Percentiles rank a stretch among this genome's conserved stretches.
Conservation (phyloP, 2,329 filamentous ascomycete species). For the Hymenoscyphus albidus region DNA sequence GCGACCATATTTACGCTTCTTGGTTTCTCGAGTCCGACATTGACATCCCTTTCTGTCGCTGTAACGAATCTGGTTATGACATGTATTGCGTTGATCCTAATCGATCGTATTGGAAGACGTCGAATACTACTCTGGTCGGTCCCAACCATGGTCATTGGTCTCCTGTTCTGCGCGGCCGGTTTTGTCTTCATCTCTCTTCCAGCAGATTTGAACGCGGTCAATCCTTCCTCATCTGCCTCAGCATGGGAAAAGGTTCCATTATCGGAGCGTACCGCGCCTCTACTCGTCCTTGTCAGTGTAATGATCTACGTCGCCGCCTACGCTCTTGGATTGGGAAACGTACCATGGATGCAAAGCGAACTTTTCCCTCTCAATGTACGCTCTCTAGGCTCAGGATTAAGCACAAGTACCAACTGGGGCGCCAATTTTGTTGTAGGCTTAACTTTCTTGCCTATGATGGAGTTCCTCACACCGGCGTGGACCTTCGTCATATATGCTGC, state of each 20-base stretch:
- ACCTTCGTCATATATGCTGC: conserved; percentile 79
- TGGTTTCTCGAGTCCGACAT: conserved; percentile 72
- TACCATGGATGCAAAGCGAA: conserved; percentile 95
- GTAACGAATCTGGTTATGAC: conserved; percentile 81
- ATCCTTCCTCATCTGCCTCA: conserved; percentile 28
- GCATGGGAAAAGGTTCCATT: conserved; percentile 22
- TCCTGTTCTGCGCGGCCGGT: conserved; percentile 66
- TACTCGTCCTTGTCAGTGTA: conserved; percentile 68
- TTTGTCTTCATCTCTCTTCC: conserved; percentile 56
- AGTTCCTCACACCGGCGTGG: conserved; percentile 64
- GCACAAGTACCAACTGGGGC: conserved; percentile 82
- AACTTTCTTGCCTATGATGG: conserved; percentile 86
- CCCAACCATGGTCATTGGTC: conserved; percentile 74
- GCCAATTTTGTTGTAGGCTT: conserved; percentile 83
- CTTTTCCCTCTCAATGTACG: conserved; percentile 77
- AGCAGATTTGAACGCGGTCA: conserved; percentile 24
- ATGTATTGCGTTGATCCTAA: conserved; percentile 67
- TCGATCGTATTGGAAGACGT: conserved; percentile 75
- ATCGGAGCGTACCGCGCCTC: conserved; percentile 39
- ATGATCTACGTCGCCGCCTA: conserved; percentile 82
- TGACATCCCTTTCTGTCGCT: conserved; percentile 76
- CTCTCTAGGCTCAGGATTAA: conserved; percentile 65
- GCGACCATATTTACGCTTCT: conserved; percentile 76
- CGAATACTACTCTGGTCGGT: conserved; percentile 78
- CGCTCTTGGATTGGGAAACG: conserved; percentile 82